Evolutionary conservation across 805 yeast genomes (phyloP).

Genomic region (Candida schatavii): DNA sequence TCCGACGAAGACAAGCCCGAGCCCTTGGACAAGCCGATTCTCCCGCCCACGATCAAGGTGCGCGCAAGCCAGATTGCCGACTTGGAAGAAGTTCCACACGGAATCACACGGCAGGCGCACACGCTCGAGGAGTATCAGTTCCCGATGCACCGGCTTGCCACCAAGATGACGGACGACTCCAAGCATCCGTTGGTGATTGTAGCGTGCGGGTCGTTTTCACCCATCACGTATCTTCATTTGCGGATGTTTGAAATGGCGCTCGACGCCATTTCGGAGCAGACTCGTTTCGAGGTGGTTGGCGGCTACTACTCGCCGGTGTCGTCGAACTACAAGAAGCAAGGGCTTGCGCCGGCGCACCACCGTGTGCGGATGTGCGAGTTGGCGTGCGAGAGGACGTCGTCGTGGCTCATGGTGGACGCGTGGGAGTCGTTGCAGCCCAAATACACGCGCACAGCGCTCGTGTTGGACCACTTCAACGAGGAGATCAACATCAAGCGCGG

Average conservation of each 20-base stretch:
- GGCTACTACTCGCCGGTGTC: conserved; percentile 95
- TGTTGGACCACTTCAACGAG: conserved; percentile 92
- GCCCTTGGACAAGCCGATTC: conserved; percentile 13
- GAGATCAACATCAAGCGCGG: conserved; percentile 89
- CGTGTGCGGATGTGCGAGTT: conserved; percentile 97
- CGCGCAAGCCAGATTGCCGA: conserved; percentile 76
- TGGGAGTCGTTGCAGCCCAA: conserved; percentile 94
- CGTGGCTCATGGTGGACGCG: conserved; percentile 99
- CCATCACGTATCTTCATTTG: conserved; percentile 89
- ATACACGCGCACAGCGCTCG: conserved; percentile 92
- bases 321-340: conserved; percentile 90
- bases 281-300: conserved; percentile 92
- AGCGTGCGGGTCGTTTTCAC: conserved; percentile 97
- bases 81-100: conserved; percentile 95
- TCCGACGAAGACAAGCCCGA: conserved; percentile 39
- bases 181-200: conserved; percentile 91
- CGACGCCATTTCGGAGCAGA: conserved; percentile 87
- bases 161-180: conserved; percentile 63
- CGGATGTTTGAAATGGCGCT: conserved; percentile 99
- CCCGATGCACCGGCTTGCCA: conserved; percentile 83
- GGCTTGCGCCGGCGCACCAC: conserved; percentile 83
- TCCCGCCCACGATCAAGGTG: conserved; percentile 45
- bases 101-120: conserved; percentile 84
- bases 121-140: conserved; percentile 66
- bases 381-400: conserved; percentile 94